Conservation (phyloP, 1,139 yeast species). For the Blastobotrys malaysiensis region DNA sequence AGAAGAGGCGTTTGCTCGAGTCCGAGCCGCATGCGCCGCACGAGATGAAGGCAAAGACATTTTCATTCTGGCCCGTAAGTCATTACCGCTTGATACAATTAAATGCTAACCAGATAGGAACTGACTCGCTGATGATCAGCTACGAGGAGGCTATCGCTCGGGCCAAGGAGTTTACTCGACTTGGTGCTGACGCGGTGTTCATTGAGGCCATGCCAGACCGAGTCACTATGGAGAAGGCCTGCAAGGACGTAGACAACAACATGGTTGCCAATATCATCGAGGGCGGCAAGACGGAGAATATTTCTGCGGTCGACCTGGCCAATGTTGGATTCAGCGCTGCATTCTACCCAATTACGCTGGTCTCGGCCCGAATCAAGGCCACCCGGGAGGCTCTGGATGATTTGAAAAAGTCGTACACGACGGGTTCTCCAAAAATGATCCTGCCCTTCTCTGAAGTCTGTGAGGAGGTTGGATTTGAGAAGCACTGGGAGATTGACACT, state of each 20-base stretch:
- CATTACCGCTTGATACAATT: background rate
- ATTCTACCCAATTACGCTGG: conserved; percentile 14
- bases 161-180: conserved; percentile 12
- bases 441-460: conserved; percentile 16
- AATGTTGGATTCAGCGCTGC: conserved; percentile 14
- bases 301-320: conserved; percentile 14
- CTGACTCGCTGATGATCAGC: conserved; percentile 14
- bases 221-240: conserved; percentile 12
- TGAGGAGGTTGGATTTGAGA: conserved; percentile 15
- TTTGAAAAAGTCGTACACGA: conserved; percentile 10
- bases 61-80: conserved; percentile 12
- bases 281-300: conserved; percentile 17
- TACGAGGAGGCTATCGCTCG: conserved; percentile 15
- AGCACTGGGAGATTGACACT: conserved; percentile 11
- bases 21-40: conserved; percentile 15
- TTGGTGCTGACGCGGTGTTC: conserved; percentile 16
- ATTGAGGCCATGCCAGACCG: conserved; percentile 17
- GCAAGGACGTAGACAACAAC: conserved; percentile 12
- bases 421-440: conserved; percentile 14
- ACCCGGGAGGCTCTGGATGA: conserved; percentile 12
- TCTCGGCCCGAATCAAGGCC: conserved; percentile 15
- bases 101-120: conserved; percentile 3
- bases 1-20: conserved; percentile 14
- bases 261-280: conserved; percentile 17
- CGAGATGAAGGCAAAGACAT: conserved; percentile 14